phyloP scores from a whole-genome alignment of 2,329 filamentous ascomycete genomes.

The Epichloe elymi region DNA sequence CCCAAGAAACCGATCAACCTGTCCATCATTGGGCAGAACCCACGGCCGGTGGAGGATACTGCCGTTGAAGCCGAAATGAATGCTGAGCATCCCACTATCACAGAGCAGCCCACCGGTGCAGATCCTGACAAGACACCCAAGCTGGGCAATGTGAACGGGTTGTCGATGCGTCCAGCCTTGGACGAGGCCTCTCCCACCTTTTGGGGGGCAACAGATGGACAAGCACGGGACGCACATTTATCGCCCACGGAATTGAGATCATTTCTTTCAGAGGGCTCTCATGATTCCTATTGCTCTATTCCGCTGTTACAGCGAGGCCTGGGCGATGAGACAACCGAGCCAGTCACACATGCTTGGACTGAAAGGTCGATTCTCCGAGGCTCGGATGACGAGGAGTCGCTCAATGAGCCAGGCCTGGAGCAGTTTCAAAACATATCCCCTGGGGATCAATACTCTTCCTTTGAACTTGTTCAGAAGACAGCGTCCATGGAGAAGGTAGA shows the following conservation, averaged over 20 bases:
- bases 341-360: slow-evolving; percentile 27
- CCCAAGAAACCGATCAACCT: slow-evolving; percentile 37
- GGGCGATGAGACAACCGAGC: slow-evolving; percentile 34
- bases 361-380: slow-evolving; percentile 40
- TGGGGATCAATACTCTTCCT: slow-evolving; percentile 30
- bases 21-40: slow-evolving; percentile 15
- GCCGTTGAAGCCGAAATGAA: not conserved
- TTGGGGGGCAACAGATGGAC: slow-evolving; percentile 4
- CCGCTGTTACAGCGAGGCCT: slow-evolving; percentile 61
- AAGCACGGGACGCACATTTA: slow-evolving; percentile 13
- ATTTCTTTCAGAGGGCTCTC: slow-evolving; percentile 47
- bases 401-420: slow-evolving; percentile 11
- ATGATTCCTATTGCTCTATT: slow-evolving; percentile 63
- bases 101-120: not conserved
- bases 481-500: slow-evolving; percentile 35
- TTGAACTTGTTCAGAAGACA: slow-evolving; percentile 41
- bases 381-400: slow-evolving; percentile 26
- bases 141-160: not conserved
- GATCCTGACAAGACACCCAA: not conserved
- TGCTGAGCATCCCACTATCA: not conserved
- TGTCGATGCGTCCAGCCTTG: slow-evolving; percentile 3
- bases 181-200: slow-evolving; percentile 3
- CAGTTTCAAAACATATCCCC: slow-evolving; percentile 6
- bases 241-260: slow-evolving; percentile 28
- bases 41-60: not conserved